Evolutionary conservation across 805 yeast genomes (phyloP), one percentile per base, ranked within the genome.

Genomic region (Candida arabinofermentans): DNA sequence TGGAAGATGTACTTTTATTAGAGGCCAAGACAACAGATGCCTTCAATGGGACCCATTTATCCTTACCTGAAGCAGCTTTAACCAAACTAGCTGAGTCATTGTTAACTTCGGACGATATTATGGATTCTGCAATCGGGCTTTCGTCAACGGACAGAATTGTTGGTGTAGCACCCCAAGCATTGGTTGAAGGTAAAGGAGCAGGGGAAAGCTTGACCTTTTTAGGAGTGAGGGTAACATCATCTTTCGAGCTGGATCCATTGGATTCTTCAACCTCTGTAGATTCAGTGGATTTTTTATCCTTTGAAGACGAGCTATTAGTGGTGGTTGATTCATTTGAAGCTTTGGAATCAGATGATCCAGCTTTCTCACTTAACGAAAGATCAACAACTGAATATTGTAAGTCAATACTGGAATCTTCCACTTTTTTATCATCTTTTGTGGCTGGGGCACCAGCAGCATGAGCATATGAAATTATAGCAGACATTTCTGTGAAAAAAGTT

Each of bases 41-140:
- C 51, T 77, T 72, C 58, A 75, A 77, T n/a, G 87, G 87, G 30
- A 81, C 74, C 86, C 87, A 81, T 58, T 83, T 84, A 53, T 77
- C 83, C 54, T 75, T 79, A 42, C 80, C 79, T 13, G 62, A 36
- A 44, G 57, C 50, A 39, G 55, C 54, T 43, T 59, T 49, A 43
- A 44, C 40, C n/a, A 50, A 38, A 24, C 46, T 42, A 36, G 37
- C 41, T 29, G 52, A 33, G n/a, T 50, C 54, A 22, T 42, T 39
- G 30, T 37, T 50, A 44, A 54, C 39, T 39, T 56, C 54, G 7
- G 54, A 48, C n/a, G 53, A 35, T 43, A 59, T 55, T 32, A 65
- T 53, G 17, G 66, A 64, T 33, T 60, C 61, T 26, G 70, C 59
- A 24, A 69, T 58, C 26, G 74, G 69, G 62, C 67, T 62, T 37